phyloP scores from a whole-genome alignment of 768 basidiomycete genomes.

The Mycena sanguinolenta region DNA sequence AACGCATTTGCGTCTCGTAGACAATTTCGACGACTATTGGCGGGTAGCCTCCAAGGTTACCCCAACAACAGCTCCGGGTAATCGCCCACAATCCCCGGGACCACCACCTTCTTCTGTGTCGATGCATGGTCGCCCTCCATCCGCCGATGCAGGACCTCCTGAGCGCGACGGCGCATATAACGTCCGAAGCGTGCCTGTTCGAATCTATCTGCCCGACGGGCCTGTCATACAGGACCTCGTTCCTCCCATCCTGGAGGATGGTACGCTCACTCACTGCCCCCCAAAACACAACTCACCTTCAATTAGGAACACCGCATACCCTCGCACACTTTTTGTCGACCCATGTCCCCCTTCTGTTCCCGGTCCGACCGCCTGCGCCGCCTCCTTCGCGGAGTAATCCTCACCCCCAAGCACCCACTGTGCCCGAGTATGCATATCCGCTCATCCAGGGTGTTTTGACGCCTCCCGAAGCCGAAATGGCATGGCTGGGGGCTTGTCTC shows the following conservation, averaged over 20 bases:
- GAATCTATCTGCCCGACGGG: slow-evolving; percentile 91
- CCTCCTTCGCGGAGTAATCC: slow-evolving; percentile 58
- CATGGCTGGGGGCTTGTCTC: slow-evolving; percentile 94
- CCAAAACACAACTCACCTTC: slow-evolving; percentile 17
- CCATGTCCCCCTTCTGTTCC: slow-evolving; percentile 87
- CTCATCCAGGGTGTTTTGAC: slow-evolving; percentile 88
- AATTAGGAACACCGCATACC: slow-evolving; percentile 77
- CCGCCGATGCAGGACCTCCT: slow-evolving; percentile 66
- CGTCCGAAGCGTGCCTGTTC: slow-evolving; percentile 89
- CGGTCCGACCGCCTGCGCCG: slow-evolving; percentile 58
- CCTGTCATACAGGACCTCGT: slow-evolving; percentile 93
- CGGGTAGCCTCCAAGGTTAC: slow-evolving; percentile 93
- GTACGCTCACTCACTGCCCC: slow-evolving; percentile 55
- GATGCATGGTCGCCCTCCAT: slow-evolving; percentile 73
- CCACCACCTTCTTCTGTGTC: slow-evolving; percentile 69
- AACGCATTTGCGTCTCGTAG: slow-evolving; percentile 57
- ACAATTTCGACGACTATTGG: slow-evolving; percentile 97
- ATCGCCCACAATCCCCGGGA: slow-evolving; percentile 69
- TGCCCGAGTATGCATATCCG: slow-evolving; percentile 75
- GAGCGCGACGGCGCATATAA: slow-evolving; percentile 90
- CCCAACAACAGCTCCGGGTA: slow-evolving; percentile 76
- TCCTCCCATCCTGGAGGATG: slow-evolving; percentile 82
- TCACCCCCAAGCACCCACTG: slow-evolving; percentile 49
- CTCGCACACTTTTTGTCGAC: slow-evolving; percentile 76
- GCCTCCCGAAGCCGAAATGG: slow-evolving; percentile 90